phyloP scores from a whole-genome alignment of 768 basidiomycete genomes.

The Hygrocybe coccinea region DNA sequence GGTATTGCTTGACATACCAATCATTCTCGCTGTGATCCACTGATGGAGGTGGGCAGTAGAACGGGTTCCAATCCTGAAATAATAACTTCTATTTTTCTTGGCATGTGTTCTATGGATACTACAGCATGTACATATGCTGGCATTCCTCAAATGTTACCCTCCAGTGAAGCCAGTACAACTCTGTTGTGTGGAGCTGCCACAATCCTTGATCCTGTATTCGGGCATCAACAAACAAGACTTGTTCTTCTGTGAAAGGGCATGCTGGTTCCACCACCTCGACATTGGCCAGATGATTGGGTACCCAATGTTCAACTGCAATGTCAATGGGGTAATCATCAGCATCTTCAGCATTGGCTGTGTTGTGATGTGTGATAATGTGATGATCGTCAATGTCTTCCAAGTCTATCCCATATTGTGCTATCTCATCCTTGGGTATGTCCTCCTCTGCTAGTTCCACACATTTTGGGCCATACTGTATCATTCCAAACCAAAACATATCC shows the following conservation, averaged over 20 bases:
- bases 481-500: constrained; percentile 29
- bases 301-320: neutral
- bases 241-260: neutral
- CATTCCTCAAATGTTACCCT: too few species aligned
- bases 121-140: too few species aligned
- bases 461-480: constrained; percentile 26
- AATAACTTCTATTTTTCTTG: too few species aligned
- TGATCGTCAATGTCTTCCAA: constrained; percentile 14
- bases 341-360: constrained; percentile 6
- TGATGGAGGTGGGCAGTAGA: too few species aligned
- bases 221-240: neutral
- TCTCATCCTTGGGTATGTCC: constrained; percentile 8
- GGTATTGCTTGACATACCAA: too few species aligned
- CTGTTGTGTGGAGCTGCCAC: too few species aligned
- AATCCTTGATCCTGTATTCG: too few species aligned
- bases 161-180: too few species aligned
- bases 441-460: constrained; percentile 12
- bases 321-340: too few species aligned
- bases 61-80: too few species aligned
- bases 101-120: too few species aligned
- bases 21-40: too few species aligned
- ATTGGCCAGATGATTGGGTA: neutral
- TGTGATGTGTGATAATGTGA: constrained; percentile 11
- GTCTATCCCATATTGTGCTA: constrained; percentile 26
- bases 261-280: neutral